These are phyloP conservation scores for Umbelopsis ramanniana DNA, from an alignment of 192 early-diverging fungal genomes.

Conservation along the genomic window DNA sequence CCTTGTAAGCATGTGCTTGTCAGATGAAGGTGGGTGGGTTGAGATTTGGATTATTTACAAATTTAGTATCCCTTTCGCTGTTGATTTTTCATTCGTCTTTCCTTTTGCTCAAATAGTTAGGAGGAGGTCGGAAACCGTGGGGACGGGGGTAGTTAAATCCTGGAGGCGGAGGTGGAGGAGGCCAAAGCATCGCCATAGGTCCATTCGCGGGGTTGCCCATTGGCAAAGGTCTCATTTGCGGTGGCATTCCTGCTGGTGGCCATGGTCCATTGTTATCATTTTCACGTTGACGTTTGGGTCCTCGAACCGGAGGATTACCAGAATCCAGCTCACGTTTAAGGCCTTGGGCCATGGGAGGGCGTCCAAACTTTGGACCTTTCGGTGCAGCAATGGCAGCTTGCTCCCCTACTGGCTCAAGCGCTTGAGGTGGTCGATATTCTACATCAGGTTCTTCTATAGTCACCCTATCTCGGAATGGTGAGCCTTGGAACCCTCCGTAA, in stretches of 20 bases:
- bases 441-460: conserved; percentile 44
- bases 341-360: neutral
- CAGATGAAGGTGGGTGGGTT: too few relatives aligned
- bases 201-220: conserved; percentile 1
- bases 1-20: neutral
- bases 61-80: neutral
- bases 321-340: conserved; percentile 7
- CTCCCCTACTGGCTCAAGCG: conserved; percentile 8
- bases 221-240: neutral
- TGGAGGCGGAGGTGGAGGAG: neutral
- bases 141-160: neutral
- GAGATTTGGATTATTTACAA: neutral
- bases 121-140: neutral
- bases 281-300: neutral
- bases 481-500: conserved; percentile 38
- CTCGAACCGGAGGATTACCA: neutral
- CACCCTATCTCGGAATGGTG: conserved; percentile 33
- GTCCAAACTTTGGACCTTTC: neutral
- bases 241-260: conserved; percentile 2
- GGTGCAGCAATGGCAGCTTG: neutral
- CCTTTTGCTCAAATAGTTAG: neutral
- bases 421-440: conserved; percentile 27
- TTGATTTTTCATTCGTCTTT: neutral
- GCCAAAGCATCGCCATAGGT: conserved; percentile 1
- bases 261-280: neutral